phyloP scores from a whole-genome alignment of 495 filamentous ascomycete species.

The Aspergillus ostianus region DNA sequence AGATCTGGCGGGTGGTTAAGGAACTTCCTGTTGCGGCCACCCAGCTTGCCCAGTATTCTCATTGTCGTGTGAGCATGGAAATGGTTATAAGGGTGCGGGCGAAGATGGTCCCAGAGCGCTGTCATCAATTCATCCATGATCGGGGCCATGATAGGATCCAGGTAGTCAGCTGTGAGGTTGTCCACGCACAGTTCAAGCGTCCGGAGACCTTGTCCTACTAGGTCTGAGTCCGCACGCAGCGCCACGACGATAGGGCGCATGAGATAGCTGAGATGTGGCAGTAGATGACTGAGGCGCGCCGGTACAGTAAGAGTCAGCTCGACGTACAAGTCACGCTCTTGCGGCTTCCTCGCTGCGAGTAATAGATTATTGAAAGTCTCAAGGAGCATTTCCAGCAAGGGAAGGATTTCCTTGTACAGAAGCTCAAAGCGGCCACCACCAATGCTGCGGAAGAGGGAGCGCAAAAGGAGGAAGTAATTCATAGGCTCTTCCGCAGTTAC shows the following conservation, averaged over 20 bases:
- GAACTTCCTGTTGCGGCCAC: slow-evolving; percentile 92
- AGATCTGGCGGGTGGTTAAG: slow-evolving; percentile 82
- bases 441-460: slow-evolving; percentile 92
- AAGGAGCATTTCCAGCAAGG: slow-evolving; percentile 92
- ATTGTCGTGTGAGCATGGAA: slow-evolving; percentile 97
- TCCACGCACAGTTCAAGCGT: slow-evolving; percentile 97
- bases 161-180: slow-evolving; percentile 94
- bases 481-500: slow-evolving; percentile 95
- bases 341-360: slow-evolving; percentile 79
- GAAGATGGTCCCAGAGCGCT: slow-evolving; percentile 90
- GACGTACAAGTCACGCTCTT: slow-evolving; percentile 93
- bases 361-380: slow-evolving; percentile 96
- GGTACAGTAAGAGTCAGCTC: slow-evolving; percentile 96
- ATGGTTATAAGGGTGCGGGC: slow-evolving; percentile 89
- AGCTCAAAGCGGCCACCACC: slow-evolving; percentile 97
- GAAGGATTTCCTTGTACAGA: slow-evolving; percentile 95
- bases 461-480: slow-evolving; percentile 95
- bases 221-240: slow-evolving; percentile 82
- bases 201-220: slow-evolving; percentile 89
- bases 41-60: slow-evolving; percentile 96
- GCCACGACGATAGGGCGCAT: slow-evolving; percentile 98
- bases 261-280: slow-evolving; percentile 94
- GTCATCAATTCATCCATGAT: slow-evolving; percentile 99
- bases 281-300: slow-evolving; percentile 86
- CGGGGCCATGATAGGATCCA: slow-evolving; percentile 98